Percentiles rank a stretch among this genome's conserved stretches.
phyloP scores from a whole-genome alignment of 2,329 filamentous ascomycete species.

The Drechslerella coelobrocha region DNA sequence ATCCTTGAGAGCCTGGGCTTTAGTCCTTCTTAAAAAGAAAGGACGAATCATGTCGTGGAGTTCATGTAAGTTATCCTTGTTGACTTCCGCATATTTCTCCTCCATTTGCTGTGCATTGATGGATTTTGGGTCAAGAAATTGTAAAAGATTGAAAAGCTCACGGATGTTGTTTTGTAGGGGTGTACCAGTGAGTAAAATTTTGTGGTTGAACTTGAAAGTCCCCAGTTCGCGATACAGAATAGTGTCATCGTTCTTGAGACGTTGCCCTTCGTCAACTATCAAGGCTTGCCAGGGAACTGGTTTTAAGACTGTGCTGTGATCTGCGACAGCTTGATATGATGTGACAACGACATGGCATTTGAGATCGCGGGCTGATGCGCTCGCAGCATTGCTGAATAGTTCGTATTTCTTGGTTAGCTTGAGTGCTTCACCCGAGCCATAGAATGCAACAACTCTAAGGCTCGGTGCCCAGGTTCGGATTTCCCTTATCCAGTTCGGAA shows the following conservation, averaged over 20 bases:
- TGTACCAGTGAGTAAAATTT: slow-evolving; percentile 82
- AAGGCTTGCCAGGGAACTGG: slow-evolving; percentile 82
- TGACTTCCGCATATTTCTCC: slow-evolving; percentile 75
- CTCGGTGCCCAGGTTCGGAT: slow-evolving; percentile 91
- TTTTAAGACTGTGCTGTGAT: slow-evolving; percentile 72
- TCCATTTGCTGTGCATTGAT: slow-evolving; percentile 77
- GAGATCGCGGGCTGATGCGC: slow-evolving; percentile 66
- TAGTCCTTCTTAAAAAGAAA: slow-evolving; percentile 78
- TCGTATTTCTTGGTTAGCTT: slow-evolving; percentile 78
- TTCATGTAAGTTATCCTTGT: slow-evolving; percentile 78
- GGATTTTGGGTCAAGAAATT: slow-evolving; percentile 79
- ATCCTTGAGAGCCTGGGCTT: slow-evolving; percentile 87
- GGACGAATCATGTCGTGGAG: slow-evolving; percentile 70
- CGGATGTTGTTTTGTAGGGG: slow-evolving; percentile 94
- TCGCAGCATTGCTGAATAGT: slow-evolving; percentile 71
- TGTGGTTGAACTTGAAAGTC: slow-evolving; percentile 78
- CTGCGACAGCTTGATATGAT: slow-evolving; percentile 87
- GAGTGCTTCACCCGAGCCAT: slow-evolving; percentile 76
- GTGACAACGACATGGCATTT: slow-evolving; percentile 91
- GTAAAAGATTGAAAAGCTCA: slow-evolving; percentile 94
- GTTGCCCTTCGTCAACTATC: slow-evolving; percentile 92
- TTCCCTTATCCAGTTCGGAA: slow-evolving; percentile 83
- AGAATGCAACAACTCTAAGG: slow-evolving; percentile 88
- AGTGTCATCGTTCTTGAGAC: slow-evolving; percentile 90
- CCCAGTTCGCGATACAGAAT: slow-evolving; percentile 77